phyloP scores from a whole-genome alignment of 495 filamentous ascomycete species.

The Annulohypoxylon nitens region DNA sequence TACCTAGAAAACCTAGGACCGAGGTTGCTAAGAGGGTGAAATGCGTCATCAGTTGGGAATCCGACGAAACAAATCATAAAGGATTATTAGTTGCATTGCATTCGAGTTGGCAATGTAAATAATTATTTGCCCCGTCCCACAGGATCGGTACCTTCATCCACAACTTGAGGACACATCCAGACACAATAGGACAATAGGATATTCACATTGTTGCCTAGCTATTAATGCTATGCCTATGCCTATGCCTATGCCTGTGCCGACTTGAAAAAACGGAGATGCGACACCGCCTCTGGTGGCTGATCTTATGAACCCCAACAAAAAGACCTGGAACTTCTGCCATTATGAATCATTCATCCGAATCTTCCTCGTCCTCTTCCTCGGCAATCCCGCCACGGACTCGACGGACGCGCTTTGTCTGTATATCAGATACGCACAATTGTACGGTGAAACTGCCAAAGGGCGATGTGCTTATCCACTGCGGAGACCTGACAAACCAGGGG shows the following conservation, averaged over 20 bases:
- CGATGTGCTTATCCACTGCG: constrained; percentile 91
- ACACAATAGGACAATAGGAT: too few relatives aligned
- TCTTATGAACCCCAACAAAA: constrained; percentile 3
- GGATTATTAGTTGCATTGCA: background rate
- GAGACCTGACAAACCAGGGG: constrained; percentile 87
- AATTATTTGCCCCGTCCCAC: background rate
- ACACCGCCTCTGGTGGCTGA: background rate
- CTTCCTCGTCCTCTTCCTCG: constrained; percentile 25
- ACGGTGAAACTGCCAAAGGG: constrained; percentile 77
- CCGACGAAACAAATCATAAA: constrained; percentile 3
- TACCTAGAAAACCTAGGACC: too few relatives aligned
- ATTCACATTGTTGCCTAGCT: background rate
- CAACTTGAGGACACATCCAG: background rate
- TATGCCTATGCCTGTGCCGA: too few relatives aligned
- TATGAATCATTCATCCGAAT: constrained; percentile 25
- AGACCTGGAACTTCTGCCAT: background rate
- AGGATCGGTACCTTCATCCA: background rate
- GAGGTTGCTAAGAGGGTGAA: background rate
- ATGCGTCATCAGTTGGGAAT: constrained; percentile 2
- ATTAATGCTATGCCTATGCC: background rate
- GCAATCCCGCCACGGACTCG: constrained; percentile 37
- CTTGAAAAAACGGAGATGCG: background rate
- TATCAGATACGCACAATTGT: constrained; percentile 91
- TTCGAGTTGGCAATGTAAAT: background rate
- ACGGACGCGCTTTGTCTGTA: constrained; percentile 69